Evolutionary conservation across 495 filamentous ascomycete species (phyloP).

Genomic region (Lasiosphaeria hispida): DNA sequence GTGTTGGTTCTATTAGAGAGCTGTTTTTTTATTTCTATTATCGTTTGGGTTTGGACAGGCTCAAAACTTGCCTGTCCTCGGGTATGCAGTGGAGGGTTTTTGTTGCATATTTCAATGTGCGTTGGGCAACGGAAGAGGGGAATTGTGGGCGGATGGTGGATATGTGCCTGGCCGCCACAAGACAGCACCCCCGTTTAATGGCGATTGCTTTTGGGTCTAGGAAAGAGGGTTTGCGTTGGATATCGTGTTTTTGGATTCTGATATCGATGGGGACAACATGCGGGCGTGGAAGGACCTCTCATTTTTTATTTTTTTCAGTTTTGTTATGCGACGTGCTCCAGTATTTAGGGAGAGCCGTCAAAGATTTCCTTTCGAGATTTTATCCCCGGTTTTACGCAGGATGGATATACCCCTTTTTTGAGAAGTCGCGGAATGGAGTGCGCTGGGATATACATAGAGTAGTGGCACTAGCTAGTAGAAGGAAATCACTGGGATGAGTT

Average conservation of each 20-base stretch:
- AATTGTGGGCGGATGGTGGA: neutral
- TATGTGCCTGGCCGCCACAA: neutral
- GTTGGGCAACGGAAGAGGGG: neutral
- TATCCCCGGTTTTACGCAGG: conserved; percentile 27
- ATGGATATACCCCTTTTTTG: conserved; percentile 37
- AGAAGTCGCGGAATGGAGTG: conserved; percentile 3
- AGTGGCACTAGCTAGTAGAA: too few species aligned
- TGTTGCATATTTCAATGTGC: conserved; percentile 4
- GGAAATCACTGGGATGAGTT: too few species aligned
- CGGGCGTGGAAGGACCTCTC: conserved; percentile 14
- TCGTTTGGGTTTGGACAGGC: neutral
- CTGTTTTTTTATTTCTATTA: conserved; percentile 15
- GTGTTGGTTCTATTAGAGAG: conserved; percentile 2
- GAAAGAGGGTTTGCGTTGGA: neutral
- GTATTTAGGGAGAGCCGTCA: conserved; percentile 22
- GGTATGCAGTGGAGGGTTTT: conserved; percentile 1
- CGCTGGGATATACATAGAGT: too few species aligned
- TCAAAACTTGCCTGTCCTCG: neutral
- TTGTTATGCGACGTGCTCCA: conserved; percentile 19
- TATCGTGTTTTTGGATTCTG: neutral
- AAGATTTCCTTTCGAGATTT: conserved; percentile 15
- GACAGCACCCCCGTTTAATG: conserved; percentile 2
- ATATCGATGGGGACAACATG: neutral
- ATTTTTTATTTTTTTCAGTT: conserved; percentile 12
- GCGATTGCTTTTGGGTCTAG: conserved; percentile 6